phyloP scores from a whole-genome alignment of 352 stramenopile genomes.

The Phytophthora pseudosyringae region DNA sequence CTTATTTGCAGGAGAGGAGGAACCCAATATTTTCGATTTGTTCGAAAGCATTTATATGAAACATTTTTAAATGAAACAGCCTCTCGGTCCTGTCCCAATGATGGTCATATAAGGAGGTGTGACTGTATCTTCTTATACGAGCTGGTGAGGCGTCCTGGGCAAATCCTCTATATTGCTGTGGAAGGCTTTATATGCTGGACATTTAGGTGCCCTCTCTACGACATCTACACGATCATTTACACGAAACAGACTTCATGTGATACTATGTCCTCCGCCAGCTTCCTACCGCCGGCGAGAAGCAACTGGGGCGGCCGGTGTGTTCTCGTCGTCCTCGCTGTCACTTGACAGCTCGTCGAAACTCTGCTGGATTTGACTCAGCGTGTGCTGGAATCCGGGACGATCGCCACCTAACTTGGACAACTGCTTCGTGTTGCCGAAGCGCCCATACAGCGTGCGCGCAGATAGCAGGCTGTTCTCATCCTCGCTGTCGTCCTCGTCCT shows the following conservation, averaged over 20 bases:
- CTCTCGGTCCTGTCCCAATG: no score
- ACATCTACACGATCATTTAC: slow-evolving; percentile 36
- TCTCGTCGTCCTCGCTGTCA: slow-evolving; percentile 43
- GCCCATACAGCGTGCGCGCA: slow-evolving; percentile 47
- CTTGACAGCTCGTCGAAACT: slow-evolving; percentile 65
- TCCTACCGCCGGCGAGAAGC: slow-evolving; percentile 17
- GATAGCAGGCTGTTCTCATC: slow-evolving; percentile 51
- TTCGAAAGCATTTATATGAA: no score
- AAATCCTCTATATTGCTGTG: slow-evolving; percentile 12
- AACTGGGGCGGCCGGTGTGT: slow-evolving; percentile 1
- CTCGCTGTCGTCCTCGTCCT: slow-evolving; percentile 40
- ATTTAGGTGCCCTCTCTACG: slow-evolving; percentile 6
- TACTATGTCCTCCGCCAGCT: slow-evolving; percentile 7
- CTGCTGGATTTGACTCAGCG: slow-evolving; percentile 66
- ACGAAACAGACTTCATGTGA: slow-evolving; percentile 22
- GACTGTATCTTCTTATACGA: not conserved
- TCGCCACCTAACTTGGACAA: slow-evolving; percentile 50
- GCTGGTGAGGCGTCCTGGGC: not conserved
- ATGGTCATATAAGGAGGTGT: not conserved
- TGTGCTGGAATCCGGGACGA: slow-evolving; percentile 53
- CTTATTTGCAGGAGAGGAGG: no score
- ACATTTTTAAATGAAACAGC: no score
- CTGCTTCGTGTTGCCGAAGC: slow-evolving; percentile 56
- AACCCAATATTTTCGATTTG: no score
- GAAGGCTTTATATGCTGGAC: slow-evolving; percentile 15